Evolutionary conservation across 1,284 basidiomycete species (phyloP).

Genomic region (Trichosporon coremiiforme): DNA sequence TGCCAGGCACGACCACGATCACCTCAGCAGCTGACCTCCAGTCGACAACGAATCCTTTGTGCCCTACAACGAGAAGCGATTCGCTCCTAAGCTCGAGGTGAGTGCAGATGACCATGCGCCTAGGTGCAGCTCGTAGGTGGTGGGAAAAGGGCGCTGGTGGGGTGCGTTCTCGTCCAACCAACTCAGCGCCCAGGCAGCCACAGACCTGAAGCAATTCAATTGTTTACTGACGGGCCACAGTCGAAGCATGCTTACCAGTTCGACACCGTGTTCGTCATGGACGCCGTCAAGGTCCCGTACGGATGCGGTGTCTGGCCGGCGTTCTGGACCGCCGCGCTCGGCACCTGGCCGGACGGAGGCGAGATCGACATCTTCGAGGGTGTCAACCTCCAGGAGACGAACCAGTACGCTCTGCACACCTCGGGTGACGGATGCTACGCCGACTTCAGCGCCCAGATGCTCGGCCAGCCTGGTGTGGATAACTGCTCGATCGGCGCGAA

Average conservation of each 20-base stretch:
- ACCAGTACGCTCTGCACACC: slow-evolving; percentile 53
- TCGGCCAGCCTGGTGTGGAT: slow-evolving; percentile 25
- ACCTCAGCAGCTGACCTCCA: slow-evolving; percentile 20
- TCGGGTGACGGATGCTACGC: slow-evolving; percentile 26
- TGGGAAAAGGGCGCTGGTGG: too few relatives aligned
- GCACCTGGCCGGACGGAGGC: slow-evolving; percentile 47
- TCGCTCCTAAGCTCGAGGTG: slow-evolving; percentile 64
- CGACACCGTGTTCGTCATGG: slow-evolving; percentile 57
- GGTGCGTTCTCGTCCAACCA: too few relatives aligned
- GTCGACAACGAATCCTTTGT: slow-evolving; percentile 44
- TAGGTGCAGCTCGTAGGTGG: background rate
- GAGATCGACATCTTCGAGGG: slow-evolving; percentile 52
- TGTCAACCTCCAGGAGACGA: slow-evolving; percentile 46
- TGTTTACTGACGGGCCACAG: slow-evolving; percentile 36
- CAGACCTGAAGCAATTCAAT: background rate
- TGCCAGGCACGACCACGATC: slow-evolving; percentile 36
- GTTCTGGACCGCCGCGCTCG: slow-evolving; percentile 43
- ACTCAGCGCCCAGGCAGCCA: too few relatives aligned
- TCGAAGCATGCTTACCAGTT: slow-evolving; percentile 63
- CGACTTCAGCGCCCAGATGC: slow-evolving; percentile 11
- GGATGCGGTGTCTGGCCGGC: slow-evolving; percentile 48
- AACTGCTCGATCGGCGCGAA: slow-evolving; percentile 50
- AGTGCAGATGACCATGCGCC: background rate
- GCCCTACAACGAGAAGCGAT: slow-evolving; percentile 66
- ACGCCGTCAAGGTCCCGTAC: slow-evolving; percentile 67